These are phyloP conservation scores for Chalciporus pseudorubinellus DNA, from an alignment of 768 basidiomycete genomes.

Conservation along the genomic window DNA sequence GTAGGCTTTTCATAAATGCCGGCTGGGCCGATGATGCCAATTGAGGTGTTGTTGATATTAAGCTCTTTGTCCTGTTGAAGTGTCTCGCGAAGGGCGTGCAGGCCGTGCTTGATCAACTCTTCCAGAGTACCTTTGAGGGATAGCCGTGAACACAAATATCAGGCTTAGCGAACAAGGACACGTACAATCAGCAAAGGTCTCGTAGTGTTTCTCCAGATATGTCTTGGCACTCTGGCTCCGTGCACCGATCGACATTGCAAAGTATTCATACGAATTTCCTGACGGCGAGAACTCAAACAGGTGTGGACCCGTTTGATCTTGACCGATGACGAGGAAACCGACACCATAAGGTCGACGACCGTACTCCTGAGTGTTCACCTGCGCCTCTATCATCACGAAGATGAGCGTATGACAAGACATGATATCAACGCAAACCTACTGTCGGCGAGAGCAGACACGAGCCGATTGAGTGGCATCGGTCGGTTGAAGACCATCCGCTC, in stretches of 20 bases:
- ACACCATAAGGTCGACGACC: conserved; percentile 97
- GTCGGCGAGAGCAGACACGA: conserved; percentile 92
- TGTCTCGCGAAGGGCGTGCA: conserved; percentile 93
- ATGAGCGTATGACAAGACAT: neutral
- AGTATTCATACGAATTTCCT: conserved; percentile 96
- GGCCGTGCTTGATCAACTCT: conserved; percentile 87
- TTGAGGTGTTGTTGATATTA: conserved; percentile 88
- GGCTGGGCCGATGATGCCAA: conserved; percentile 84
- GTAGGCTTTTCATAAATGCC: conserved; percentile 55
- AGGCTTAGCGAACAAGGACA: neutral
- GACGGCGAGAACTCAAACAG: conserved; percentile 98
- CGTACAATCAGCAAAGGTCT: conserved; percentile 83
- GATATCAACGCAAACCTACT: conserved; percentile 53
- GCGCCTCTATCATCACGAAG: conserved; percentile 66
- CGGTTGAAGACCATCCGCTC: conserved; percentile 95
- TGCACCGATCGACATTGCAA: conserved; percentile 97
- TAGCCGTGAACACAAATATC: neutral
- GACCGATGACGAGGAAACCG: conserved; percentile 95
- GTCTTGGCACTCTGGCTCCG: conserved; percentile 98
- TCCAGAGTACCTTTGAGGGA: conserved; percentile 66
- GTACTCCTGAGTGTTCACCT: conserved; percentile 98
- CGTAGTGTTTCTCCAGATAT: conserved; percentile 93
- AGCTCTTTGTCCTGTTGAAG: conserved; percentile 98
- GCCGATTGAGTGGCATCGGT: conserved; percentile 89
- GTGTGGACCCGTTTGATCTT: conserved; percentile 96